Conservation (phyloP, 2,329 filamentous ascomycete genomes). For the Ophiosphaerella herpotricha region DNA sequence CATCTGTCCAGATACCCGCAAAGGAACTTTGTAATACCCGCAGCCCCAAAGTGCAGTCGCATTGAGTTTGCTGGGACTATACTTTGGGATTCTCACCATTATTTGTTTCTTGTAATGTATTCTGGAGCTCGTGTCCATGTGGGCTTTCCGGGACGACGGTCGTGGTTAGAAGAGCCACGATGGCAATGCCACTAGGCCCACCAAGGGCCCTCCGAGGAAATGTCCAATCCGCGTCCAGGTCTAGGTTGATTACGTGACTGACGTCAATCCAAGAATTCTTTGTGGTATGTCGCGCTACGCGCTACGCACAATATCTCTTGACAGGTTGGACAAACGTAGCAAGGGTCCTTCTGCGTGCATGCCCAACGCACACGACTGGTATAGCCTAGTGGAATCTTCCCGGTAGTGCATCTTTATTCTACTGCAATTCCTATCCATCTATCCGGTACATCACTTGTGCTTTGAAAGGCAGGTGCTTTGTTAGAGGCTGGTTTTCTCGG, state of each 20-base stretch:
- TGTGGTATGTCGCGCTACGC: neutral
- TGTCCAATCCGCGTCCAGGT: neutral
- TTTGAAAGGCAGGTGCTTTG: constrained; percentile 29
- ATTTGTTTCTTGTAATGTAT: neutral
- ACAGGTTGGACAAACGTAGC: constrained; percentile 2
- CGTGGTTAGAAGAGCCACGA: neutral
- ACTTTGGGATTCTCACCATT: neutral
- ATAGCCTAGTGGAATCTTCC: constrained; percentile 11
- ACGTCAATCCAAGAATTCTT: neutral
- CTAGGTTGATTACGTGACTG: neutral
- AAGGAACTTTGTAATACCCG: too few species aligned
- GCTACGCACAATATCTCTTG: neutral
- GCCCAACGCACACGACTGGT: constrained; percentile 19
- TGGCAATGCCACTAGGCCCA: neutral
- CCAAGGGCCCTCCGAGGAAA: neutral
- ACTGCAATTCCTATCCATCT: constrained; percentile 42
- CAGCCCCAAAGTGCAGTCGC: neutral
- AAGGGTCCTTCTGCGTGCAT: constrained; percentile 16
- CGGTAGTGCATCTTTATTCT: constrained; percentile 15
- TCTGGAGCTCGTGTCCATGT: neutral
- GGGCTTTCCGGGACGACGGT: neutral
- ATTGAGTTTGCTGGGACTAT: neutral
- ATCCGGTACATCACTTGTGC: constrained; percentile 37
- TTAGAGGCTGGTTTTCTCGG: constrained; percentile 52
- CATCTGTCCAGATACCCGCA: too few species aligned